Evolutionary conservation across 2,329 filamentous ascomycete genomes (phyloP), one percentile per base, ranked within the genome.

Genomic region (Paecilomyces formosus): DNA sequence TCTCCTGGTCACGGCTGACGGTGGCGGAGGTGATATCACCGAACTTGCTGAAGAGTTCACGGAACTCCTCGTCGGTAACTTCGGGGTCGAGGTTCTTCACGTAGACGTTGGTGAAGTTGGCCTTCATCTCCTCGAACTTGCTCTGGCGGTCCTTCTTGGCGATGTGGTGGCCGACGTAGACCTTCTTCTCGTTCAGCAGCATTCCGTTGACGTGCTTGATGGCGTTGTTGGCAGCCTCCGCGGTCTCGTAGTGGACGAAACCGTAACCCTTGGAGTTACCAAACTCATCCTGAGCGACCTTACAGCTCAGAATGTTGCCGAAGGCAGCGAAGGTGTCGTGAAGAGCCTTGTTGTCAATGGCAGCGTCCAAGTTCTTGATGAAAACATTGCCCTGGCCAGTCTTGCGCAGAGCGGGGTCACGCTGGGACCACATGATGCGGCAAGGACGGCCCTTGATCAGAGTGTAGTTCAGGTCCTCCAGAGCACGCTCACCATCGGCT

Each of bases 51-150:
- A 99, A 97, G 55, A 97, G 83, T 62, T 88, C 84, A 68, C 92
- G 91, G 86, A 99, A 97, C 74, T 97, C 89, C 8, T 97, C 92
- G 62, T 99, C 94, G 60, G 86, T 88, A 64, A 88, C 90, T 54
- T 97, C 93, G 35, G 80, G 72, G 70, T 87, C 85, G 68, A 99
- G 88, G 82, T 99, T 99, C 88, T 99, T 99, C 82, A 99, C 90
- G 81, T 99, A 99, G 78, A 99, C 88, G 78, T 99, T 99, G 82
- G 94, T 99, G 85, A 95, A 99, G 85, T 99, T 99, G 78, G 94
- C 94, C 88, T 99, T 99, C 93, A 99, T 99, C 85, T 99, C 94
- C 82, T 99, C 94, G 70, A 97, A 97, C 82, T 99, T 99, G 90
- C 91, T 96, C 85, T 97, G 94, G 71, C 94, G 93, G 75, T 99